Base-by-base conservation (phyloP, 768 basidiomycete species). In the Cystobasidium ongulense region DNA sequence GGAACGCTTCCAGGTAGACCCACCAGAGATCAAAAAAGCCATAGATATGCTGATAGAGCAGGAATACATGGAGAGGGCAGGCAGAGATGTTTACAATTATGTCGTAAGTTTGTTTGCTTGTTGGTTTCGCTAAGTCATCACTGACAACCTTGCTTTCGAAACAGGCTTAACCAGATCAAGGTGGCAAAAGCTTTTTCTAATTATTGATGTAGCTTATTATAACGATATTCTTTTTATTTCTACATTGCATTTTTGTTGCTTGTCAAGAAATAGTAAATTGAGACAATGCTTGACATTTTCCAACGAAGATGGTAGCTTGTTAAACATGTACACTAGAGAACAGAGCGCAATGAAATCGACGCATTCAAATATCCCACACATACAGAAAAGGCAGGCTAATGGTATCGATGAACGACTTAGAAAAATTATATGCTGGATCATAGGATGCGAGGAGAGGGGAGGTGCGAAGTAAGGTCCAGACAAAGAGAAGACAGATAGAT, bases 1-100 rank as follows among this genome's bases (percentile, higher is more conserved):
- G 81, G 87, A 83, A 46, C 89, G 94, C 78, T 98, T 97, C 81
- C 85, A 87, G 70, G 94, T 94, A 54, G 87, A 89, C 74, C 89
- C 95, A 29, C 85, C 85, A 74, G 85, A 86, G 79, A 93, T 97
- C 82, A 97, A 97, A 84, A 86, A 87, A 80, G 84, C 63, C 50
- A 43, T 59, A 21, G 27, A 2, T 21, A 15, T 38, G 10, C 41
- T 64, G 27, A 38, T 96, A 67, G 93, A 96, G 54, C 76, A 77
- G 75, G 91, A 95, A 80, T 97, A 94, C 82, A 78, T 96, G 82
- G 85, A 86, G 81, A 84, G 94, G 71, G 84, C 86, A 18, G 88
- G 91, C 77, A 87, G 83, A 82, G 88, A 87, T 75, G 82, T 85
- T 79, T 90, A 91, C 78, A 81, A 87, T 50, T 97, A 97, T 39